Base-by-base conservation (phyloP, 2,329 filamentous ascomycete species). In the Xylogone sp. region DNA sequence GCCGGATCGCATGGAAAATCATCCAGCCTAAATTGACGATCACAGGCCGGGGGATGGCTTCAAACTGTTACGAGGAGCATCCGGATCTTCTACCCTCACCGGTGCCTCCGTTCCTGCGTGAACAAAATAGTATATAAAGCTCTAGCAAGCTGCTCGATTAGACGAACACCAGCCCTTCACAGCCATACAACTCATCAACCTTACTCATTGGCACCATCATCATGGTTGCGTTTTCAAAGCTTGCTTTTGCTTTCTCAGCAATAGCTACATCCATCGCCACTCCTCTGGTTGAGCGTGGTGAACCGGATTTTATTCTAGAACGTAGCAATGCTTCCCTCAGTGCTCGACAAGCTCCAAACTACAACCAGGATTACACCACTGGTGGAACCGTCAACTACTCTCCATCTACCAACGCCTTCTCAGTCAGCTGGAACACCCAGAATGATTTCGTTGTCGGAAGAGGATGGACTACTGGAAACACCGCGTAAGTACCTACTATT, bases 361-460 rank as follows among this genome's bases (percentile, higher is more conserved):
- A 55, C 43, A 22, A 42, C 10, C 55, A 57, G 21, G 47, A 59
- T 45, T 59, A 59, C 42, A 52, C 43, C 10, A 57, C 50, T 21
- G 56, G 55, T 12, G 53, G 46, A 4, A 47, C 34, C 21, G 56
- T 55, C 13, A 21, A 56, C 21, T 54, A 56, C 43, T 21, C 34
- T n/a, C 31, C 56, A 18, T 42, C 49, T 7, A 45, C 27, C 12
- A 50, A 53, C 46, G 50, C 50, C 7, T 59, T 53, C 34, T 54
- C 29, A 2, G 48, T 55, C 3, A 39, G 29, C 8, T 59, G 20
- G 16, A 44, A 55, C 42, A 55, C 54, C 10, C 45, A 48, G 2
- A 34, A 51, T 21, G 54, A 59, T 42, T 53, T 59, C 34, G 56
- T 59, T 20, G 56, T 56, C 21, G 56, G 56, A 19, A 21, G 49